Evolutionary conservation across 371 early-diverging fungal genomes (phyloP), one percentile per base, ranked within the genome.

Genomic region (Lichtheimia ornata): DNA sequence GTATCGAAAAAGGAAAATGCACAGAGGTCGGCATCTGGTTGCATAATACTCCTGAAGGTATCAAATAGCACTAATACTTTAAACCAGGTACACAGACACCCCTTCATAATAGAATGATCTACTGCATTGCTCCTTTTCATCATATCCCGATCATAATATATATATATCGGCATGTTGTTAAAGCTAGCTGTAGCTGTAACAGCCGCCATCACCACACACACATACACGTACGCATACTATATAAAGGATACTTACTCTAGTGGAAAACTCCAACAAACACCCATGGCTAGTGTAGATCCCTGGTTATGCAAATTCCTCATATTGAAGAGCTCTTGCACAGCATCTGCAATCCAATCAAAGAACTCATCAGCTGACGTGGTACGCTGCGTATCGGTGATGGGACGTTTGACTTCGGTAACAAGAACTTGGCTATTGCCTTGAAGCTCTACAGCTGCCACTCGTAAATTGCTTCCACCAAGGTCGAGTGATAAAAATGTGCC

Each of bases 381-480:
- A 74, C 92, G 91, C 65, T 89, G 81, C 50, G 88, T 86, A 20
- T 89, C 84, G 20, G 90, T 82, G 25, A 62, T 25, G 12, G 64
- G 45, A 63, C 83, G 88, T 69, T 90, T 88, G 62, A 88, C 83
- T 75, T 93, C 91, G 43, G 73, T 79, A 50, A 88, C 77, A 14
- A 74, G 71, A 54, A 87, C 77, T 53, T 83, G 74, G 45, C 90
- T 88, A 61, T 84, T 72, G 41, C 94, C 95, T 56, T 85, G 70
- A 1, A 93, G 72, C 27, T 77, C 73, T n/a, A 92, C 89, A 59
- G 87, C 85, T 58, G 88, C 84, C 3, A 93, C 92, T 22, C 95
- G 88, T 62, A 95, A 84, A 70, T 94, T 94, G 62, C 94, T 91
- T 27, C 95, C 97, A 45, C 95, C 95, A 50, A 95, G 75, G 71